Conservation (phyloP, 768 basidiomycete genomes). For the Auricularia auricula-judae region DNA sequence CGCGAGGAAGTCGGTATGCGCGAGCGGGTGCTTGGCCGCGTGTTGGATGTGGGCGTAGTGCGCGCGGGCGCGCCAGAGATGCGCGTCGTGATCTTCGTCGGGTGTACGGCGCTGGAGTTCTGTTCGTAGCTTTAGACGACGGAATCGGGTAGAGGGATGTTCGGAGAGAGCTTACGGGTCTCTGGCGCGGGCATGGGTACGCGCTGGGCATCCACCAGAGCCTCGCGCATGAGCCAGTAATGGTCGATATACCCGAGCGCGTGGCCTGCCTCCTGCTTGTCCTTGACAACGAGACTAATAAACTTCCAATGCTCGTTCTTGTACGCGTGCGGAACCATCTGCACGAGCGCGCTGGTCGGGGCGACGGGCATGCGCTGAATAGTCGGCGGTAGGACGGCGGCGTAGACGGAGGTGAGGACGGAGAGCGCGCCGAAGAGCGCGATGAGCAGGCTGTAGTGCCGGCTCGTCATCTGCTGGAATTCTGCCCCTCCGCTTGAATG, state of each 20-base stretch:
- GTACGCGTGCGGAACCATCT: slow-evolving; percentile 19
- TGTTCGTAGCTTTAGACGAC: not conserved
- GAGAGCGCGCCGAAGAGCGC: slow-evolving; percentile 42
- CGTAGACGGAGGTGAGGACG: slow-evolving; percentile 14
- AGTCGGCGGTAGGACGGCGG: slow-evolving; percentile 9
- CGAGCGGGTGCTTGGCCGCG: not conserved
- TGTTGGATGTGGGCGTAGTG: not conserved
- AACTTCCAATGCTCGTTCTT: slow-evolving; percentile 31
- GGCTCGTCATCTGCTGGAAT: not conserved
- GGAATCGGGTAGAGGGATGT: too few relatives aligned
- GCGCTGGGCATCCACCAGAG: slow-evolving; percentile 18
- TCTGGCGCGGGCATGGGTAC: too few relatives aligned
- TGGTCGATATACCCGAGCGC: slow-evolving; percentile 31
- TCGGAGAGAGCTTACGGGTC: not conserved
- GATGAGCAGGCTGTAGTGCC: slow-evolving; percentile 22
- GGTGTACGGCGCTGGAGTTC: not conserved
- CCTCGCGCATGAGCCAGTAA: slow-evolving; percentile 52
- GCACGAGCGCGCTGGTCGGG: slow-evolving; percentile 19
- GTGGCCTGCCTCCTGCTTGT: slow-evolving; percentile 30
- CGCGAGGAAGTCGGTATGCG: not conserved
- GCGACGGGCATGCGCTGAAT: slow-evolving; percentile 16
- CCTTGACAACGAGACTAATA: slow-evolving; percentile 31
- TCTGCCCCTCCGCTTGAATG: not conserved
- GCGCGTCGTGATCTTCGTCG: not conserved
- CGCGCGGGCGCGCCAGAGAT: not conserved